Evolutionary conservation across 1,139 yeast species (phyloP).

Genomic region (Suhomyces atakaporum): DNA sequence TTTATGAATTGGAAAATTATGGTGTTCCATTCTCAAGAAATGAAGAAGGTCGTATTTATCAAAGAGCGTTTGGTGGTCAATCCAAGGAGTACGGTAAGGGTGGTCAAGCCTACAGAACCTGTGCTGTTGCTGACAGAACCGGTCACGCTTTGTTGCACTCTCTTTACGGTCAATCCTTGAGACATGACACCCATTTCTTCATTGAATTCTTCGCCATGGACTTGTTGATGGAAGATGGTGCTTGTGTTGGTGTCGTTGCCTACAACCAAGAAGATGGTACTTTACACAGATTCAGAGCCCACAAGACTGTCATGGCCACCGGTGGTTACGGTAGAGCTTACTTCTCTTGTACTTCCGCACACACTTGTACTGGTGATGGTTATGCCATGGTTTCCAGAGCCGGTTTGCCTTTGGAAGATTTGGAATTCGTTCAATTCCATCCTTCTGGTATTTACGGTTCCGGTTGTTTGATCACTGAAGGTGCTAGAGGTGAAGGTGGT

Average conservation of each 20-base stretch:
- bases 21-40: constrained; percentile 99
- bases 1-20: constrained; percentile 94
- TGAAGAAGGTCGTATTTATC: constrained; percentile 95
- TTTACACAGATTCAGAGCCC: constrained; percentile 94
- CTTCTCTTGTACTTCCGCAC: constrained; percentile 98
- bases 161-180: constrained; percentile 91
- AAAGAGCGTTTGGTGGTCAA: constrained; percentile 99
- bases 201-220: constrained; percentile 97
- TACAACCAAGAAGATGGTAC: constrained; percentile 99
- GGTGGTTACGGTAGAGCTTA: constrained; percentile 99
- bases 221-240: constrained; percentile 92
- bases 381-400: constrained; percentile 98
- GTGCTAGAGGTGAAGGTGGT: constrained; percentile 99
- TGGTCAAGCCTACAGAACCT: constrained; percentile 98
- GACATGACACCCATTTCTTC: constrained; percentile 97
- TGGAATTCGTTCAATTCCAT: constrained; percentile 98
- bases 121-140: constrained; percentile 99
- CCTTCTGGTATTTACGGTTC: constrained; percentile 99
- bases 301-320: constrained; percentile 94
- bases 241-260: constrained; percentile 95
- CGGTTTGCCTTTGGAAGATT: constrained; percentile 95
- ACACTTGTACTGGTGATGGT: constrained; percentile 99
- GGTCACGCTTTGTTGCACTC: constrained; percentile 98
- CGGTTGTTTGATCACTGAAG: constrained; percentile 97
- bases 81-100: constrained; percentile 94